These are phyloP conservation scores for Vanderwaltozyma yarrowii DNA, from an alignment of 805 yeast species.

Conservation along the genomic window DNA sequence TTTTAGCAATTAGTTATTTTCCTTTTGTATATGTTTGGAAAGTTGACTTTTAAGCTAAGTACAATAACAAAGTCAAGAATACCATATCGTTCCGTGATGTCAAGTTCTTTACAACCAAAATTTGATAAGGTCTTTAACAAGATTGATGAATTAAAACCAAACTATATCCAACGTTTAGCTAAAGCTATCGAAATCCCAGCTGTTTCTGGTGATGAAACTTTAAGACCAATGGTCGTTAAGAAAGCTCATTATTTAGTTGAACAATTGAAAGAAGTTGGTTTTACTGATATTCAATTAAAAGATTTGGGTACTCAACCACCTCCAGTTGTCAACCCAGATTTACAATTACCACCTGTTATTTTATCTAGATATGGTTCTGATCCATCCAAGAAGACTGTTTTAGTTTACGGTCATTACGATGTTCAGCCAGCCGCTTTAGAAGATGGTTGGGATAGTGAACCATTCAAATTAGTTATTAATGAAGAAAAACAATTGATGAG, in stretches of 20 bases:
- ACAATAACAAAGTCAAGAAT: slow-evolving; percentile 4
- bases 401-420: slow-evolving; percentile 95
- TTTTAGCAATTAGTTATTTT: no score
- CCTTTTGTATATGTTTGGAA: not conserved
- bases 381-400: slow-evolving; percentile 74
- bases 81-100: not conserved
- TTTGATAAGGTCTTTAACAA: slow-evolving; percentile 34
- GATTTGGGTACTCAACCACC: slow-evolving; percentile 87
- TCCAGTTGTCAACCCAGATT: slow-evolving; percentile 57
- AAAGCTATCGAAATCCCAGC: slow-evolving; percentile 93
- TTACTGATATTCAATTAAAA: slow-evolving; percentile 68
- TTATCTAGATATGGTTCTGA: slow-evolving; percentile 79
- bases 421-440: slow-evolving; percentile 91
- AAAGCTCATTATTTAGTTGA: slow-evolving; percentile 76
- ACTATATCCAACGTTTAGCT: slow-evolving; percentile 59
- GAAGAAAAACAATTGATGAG: slow-evolving; percentile 60
- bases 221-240: slow-evolving; percentile 80
- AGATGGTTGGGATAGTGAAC: slow-evolving; percentile 96
- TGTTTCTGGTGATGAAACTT: slow-evolving; percentile 80
- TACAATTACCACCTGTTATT: slow-evolving; percentile 90
- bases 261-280: slow-evolving; percentile 66
- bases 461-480: slow-evolving; percentile 56
- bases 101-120: slow-evolving; percentile 7
- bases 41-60: not conserved
- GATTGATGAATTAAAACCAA: slow-evolving; percentile 65